Evolutionary conservation across 306 rosid genomes (phyloP), one percentile per base, ranked within the genome.

Genomic region (Fagus crenata): DNA sequence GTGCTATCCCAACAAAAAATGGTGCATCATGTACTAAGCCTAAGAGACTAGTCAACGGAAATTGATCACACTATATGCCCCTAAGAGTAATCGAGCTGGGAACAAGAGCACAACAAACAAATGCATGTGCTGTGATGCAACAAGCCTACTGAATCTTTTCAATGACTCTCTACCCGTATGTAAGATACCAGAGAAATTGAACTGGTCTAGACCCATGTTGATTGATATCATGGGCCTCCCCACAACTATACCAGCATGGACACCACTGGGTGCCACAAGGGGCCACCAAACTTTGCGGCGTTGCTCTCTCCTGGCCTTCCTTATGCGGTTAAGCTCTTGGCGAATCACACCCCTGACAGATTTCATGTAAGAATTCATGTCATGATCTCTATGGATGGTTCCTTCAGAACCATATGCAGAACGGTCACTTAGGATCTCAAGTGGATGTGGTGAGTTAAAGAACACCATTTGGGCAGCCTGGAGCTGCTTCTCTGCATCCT

Each of bases 381-480:
- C 99, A 72, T 95, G 99, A 69, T 95, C 97, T 87, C 99, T 85
- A 32, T 88, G 97, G 54, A 95, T 86, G 22, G 83, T 72, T 81
- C 99, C 99, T 9, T 87, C 93, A 0, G 96, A 87, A 31, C 99
- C 99, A 74, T 95, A 95, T 1, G 99, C 91, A 11, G 96, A 87
- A 17, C 97, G 86, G 49, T 95, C 93, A 32, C 97, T 89, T 58
- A 95, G 72, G 72, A 86, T 91, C 83, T 95, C 99, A 0, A 95
- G 97, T 32, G 99, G 99, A 81, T 95, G 99, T 2, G 99, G 99
- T 2, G 99, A 82, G 91, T 91, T 95, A 63, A 95, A 68, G 86
- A 95, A 95, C 33, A 80, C 82, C 80, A 79, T 67, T 53, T 86
- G 78, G 2, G 97, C 99, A 22, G 89, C 90, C 5, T 71, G 91